Base-by-base conservation (phyloP, 1,284 basidiomycete species). In the Austroboletus niveus region DNA sequence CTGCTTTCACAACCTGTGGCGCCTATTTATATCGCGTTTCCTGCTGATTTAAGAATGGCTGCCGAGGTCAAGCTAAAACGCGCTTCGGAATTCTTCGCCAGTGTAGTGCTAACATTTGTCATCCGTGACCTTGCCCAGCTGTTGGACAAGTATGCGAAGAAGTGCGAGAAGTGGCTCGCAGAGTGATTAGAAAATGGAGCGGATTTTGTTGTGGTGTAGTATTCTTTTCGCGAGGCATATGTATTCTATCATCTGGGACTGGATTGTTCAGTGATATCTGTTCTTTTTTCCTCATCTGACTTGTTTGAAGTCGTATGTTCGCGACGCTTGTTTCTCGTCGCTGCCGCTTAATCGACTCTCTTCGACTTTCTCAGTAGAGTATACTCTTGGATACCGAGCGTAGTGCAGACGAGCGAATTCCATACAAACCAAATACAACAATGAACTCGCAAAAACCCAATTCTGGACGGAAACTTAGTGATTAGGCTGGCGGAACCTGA, bases 111-210 rank as follows among this genome's bases (percentile, higher is more conserved):
- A 50, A 91, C 91, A 9, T 97, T 97, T 69, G 91, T 98, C 57
- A 81, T 98, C 62, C 86, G 89, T 45, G 88, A 91, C 66, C 76
- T 91, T 58, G 86, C 87, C 45, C 84, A 84, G 60, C 75, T 98
- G 51, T 77, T 98, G 59, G 95, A 98, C 75, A 94, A 93, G 72
- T 93, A 91, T 68, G 89, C 85, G 58, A 92, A 92, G 77, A 89
- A 89, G 67, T 89, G 88, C 70, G 89, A 91, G 72, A 90, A 91
- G 71, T 90, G 89, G 87, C 77, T 92, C 40, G 87, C 82, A 38
- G 89, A 92, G 64, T 91, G 62, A 71, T 55, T 62, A 62, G 58
- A 61, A 45, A 44, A 39, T 36, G 59, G 49, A 54, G 42, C 31
- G 63, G 61, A 56, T 60, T 63, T 54, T 55, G 59, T 54, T 59